Conservation (phyloP, 805 yeast species). For the Ogataea trehalophila region DNA sequence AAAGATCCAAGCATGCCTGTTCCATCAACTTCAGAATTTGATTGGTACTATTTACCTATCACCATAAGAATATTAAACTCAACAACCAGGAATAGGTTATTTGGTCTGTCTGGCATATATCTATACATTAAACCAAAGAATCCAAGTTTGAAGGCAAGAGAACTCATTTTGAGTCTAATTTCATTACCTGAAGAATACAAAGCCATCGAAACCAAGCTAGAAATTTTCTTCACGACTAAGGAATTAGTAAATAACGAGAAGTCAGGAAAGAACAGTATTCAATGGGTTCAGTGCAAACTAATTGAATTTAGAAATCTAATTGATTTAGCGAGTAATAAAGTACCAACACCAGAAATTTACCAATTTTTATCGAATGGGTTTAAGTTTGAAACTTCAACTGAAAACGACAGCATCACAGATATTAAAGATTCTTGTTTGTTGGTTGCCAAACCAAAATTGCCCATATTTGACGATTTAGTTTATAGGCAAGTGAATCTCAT, state of each 20-base stretch:
- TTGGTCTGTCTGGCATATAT: slow-evolving; percentile 18
- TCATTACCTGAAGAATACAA: slow-evolving; percentile 8
- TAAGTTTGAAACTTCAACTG: slow-evolving; percentile 29
- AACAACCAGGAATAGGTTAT: slow-evolving; percentile 6
- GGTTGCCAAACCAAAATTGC: slow-evolving; percentile 11
- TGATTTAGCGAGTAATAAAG: neutral
- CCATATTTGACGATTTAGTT: slow-evolving; percentile 1
- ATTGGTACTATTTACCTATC: slow-evolving; percentile 11
- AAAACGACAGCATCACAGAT: slow-evolving; percentile 32
- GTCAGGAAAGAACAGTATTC: slow-evolving; percentile 10
- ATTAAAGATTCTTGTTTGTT: slow-evolving; percentile 27
- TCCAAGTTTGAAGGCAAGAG: neutral
- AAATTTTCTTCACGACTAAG: slow-evolving; percentile 11
- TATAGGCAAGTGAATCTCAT: slow-evolving; percentile 1
- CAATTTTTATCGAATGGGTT: slow-evolving; percentile 9
- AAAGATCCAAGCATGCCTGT: neutral
- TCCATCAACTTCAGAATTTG: neutral
- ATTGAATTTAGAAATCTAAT: slow-evolving; percentile 3
- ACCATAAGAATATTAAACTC: slow-evolving; percentile 12
- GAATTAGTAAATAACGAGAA: slow-evolving; percentile 10
- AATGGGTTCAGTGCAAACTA: slow-evolving; percentile 18
- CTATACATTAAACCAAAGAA: neutral
- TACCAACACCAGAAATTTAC: slow-evolving; percentile 1
- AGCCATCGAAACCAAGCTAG: slow-evolving; percentile 5
- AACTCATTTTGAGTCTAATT: slow-evolving; percentile 12